Conservation (phyloP, 495 filamentous ascomycete genomes). For the Parathielavia hyrcaniae region DNA sequence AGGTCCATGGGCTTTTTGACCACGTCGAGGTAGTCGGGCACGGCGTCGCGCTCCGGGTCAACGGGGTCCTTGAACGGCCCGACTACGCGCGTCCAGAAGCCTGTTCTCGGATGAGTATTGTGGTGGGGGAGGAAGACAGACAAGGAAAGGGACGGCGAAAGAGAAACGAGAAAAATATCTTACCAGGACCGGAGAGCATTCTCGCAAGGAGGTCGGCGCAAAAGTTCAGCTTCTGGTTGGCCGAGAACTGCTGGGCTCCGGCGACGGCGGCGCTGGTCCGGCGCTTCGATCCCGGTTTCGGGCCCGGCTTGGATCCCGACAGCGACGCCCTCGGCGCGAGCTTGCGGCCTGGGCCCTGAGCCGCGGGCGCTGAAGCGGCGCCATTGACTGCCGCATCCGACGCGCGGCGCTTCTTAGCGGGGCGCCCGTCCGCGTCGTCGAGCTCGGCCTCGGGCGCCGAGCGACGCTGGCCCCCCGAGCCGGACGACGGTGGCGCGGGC, state of each 20-base stretch:
- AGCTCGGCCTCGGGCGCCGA: slow-evolving; percentile 23
- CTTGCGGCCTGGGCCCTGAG: slow-evolving; percentile 17
- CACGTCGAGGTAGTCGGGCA: slow-evolving; percentile 46
- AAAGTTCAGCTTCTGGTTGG: slow-evolving; percentile 46
- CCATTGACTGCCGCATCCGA: slow-evolving; percentile 31
- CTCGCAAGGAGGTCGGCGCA: slow-evolving; percentile 47
- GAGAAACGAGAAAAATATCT: not conserved
- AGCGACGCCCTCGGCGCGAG: slow-evolving; percentile 22
- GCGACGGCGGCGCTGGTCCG: slow-evolving; percentile 20
- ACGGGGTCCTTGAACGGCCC: slow-evolving; percentile 48
- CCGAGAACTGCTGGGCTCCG: slow-evolving; percentile 29
- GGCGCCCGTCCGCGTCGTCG: slow-evolving; percentile 27
- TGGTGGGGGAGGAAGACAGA: no score
- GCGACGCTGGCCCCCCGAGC: slow-evolving; percentile 19
- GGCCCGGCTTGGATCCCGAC: slow-evolving; percentile 13
- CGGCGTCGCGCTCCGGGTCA: slow-evolving; percentile 39
- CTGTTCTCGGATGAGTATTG: slow-evolving; percentile 20
- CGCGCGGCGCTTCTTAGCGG: slow-evolving; percentile 35
- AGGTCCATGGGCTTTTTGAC: slow-evolving; percentile 46
- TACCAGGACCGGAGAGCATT: slow-evolving; percentile 51
- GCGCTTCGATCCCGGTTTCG: slow-evolving; percentile 32
- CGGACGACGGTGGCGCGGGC: slow-evolving; percentile 16
- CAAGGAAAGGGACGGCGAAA: not conserved
- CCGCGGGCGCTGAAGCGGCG: not conserved
- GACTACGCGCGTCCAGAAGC: slow-evolving; percentile 54